These are phyloP conservation scores for Pyrenophora tritici-repentis DNA, from an alignment of 2,329 filamentous ascomycete genomes.

Conservation along the genomic window DNA sequence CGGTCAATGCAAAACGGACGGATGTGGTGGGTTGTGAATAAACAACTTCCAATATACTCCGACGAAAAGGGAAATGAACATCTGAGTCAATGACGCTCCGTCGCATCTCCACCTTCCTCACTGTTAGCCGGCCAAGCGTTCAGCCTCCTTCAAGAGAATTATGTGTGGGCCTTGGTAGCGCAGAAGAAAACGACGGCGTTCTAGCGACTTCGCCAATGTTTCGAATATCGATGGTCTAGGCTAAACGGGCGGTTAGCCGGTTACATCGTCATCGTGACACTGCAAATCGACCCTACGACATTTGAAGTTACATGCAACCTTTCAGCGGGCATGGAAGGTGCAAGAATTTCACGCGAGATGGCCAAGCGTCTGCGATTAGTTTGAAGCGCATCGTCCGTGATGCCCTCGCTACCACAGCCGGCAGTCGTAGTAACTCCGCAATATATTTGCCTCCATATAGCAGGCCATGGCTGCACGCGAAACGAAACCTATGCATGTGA, in stretches of 20 bases:
- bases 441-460: constrained; percentile 9
- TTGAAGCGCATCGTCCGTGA: background rate
- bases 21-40: background rate
- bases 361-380: background rate
- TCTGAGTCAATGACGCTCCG: constrained; percentile 11
- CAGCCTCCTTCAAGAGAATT: background rate
- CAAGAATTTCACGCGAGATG: too few species aligned
- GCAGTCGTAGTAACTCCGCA: constrained; percentile 1
- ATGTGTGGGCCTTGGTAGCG: background rate
- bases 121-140: background rate
- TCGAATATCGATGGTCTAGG: constrained; percentile 8
- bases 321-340: too few species aligned
- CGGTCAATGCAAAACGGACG: background rate
- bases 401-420: background rate
- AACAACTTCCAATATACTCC: constrained; percentile 12
- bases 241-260: background rate
- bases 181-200: background rate
- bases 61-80: background rate
- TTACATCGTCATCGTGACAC: background rate
- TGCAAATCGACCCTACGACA: background rate
- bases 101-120: background rate
- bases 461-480: constrained; percentile 20
- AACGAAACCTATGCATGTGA: constrained; percentile 24
- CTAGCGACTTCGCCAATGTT: constrained; percentile 10
- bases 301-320: too few species aligned